These are phyloP conservation scores for Cucurbita maxima DNA, from an alignment of 306 rosid species.

Conservation along the genomic window DNA sequence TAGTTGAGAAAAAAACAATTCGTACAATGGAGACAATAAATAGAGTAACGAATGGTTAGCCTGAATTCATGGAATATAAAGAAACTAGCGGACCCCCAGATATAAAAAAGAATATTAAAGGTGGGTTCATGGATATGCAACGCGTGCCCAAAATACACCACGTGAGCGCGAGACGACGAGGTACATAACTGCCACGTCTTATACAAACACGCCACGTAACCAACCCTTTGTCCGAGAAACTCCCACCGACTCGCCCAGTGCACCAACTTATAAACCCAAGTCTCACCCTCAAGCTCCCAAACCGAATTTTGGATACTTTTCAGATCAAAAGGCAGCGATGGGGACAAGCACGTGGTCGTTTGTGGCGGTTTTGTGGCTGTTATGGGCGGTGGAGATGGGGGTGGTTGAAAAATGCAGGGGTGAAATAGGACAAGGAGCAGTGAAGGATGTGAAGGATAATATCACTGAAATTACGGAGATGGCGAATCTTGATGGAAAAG, in stretches of 20 bases:
- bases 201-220: background rate
- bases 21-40: too few species aligned
- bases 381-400: constrained; percentile 1
- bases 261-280: background rate
- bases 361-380: constrained; percentile 8
- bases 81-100: too few species aligned
- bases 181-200: background rate
- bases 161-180: constrained; percentile 11
- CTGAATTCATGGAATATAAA: too few species aligned
- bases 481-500: background rate
- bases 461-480: background rate
- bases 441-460: constrained; percentile 4
- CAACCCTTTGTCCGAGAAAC: background rate
- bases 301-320: background rate
- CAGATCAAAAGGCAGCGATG: constrained; percentile 8
- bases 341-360: background rate
- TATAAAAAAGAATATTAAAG: background rate
- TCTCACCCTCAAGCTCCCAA: background rate
- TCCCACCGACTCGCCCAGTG: constrained; percentile 2
- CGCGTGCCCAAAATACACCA: constrained; percentile 11
- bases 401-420: background rate
- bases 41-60: too few species aligned
- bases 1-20: too few species aligned
- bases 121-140: background rate
- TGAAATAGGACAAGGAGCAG: constrained; percentile 12